Base-by-base conservation (phyloP, 495 filamentous ascomycete genomes). In the Penicillium flavigenum region DNA sequence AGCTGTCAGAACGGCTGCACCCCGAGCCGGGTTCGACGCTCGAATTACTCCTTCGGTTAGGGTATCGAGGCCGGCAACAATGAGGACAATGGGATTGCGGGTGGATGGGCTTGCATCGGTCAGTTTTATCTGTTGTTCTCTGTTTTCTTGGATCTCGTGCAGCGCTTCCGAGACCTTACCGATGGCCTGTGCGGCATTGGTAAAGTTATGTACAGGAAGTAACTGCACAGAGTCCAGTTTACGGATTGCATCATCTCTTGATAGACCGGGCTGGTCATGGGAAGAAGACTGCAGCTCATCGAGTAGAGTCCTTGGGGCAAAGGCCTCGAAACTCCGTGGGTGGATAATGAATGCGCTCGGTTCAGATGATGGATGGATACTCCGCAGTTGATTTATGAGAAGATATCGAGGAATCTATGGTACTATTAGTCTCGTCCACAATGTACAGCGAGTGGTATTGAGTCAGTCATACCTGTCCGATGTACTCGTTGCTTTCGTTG, bases 241-340 rank as follows among this genome's bases (percentile, higher is more conserved):
- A 31, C 59, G 47, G 41, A 79, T 68, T 55, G 76, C 75, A 24
- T 74, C 63, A 14, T 63, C 60, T 26, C 59, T 66, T 5, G 70
- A 66, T 1, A 75, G 63, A n/a, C 56, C 26, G 4, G 53, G 60
- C 5, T 63, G 54, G 9, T 57, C 19, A 11, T 54, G 39, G 22
- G 51, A 49, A 26, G 54, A 19, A 22, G 46, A 55, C 46, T 72
- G 63, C 17, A 78, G 58, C 4, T 62, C 66, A 6, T 63, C 55
- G 39, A 90, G 79, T 49, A 96, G 72, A 12, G 78, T 83, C 67
- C 91, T 88, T 12, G 92, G 78, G 29, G 88, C 83, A 41, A 96
- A 90, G 3, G 88, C 90, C 42, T 89, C 84, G n/a, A 88, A 90
- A 67, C 89, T 93, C 31, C 85, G 84, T 1, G 89, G 91, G 71